Base-by-base conservation (phyloP, 305 asterid species). In the Fraxinus platypoda region DNA sequence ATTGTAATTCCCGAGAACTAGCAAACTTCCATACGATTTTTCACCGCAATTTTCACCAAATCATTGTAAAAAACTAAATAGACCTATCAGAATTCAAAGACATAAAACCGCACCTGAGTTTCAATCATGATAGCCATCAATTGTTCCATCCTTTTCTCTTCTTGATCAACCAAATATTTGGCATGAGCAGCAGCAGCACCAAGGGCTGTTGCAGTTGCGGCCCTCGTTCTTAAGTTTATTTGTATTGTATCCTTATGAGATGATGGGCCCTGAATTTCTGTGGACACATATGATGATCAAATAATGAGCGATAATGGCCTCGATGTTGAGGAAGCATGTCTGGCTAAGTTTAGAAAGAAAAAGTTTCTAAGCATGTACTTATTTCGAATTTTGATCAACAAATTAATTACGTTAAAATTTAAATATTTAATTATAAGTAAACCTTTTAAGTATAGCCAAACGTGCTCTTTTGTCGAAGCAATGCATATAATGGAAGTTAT, bases 131-230 rank as follows among this genome's bases (percentile, higher is more conserved):
- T 85, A 80, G 99, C 90, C 84, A 95, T 80, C 84, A 91, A 83
- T 85, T 88, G 88, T 78, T 91, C 94, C n/a, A 95, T 91, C 83
- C 93, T 91, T 84, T 93, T 92, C 90, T 93, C 98, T 91, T 95
- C 99, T 83, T 93, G 93, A 88, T 91, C 95, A 72, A 98, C 98
- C 93, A 94, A 90, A 88, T 92, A 80, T 84, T 91, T 93, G 37
- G 99, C 97, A 83, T 91, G 94, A 75, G 96, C 98, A 75, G 99
- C 98, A 75, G 97, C 98, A 79, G 91, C 96, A 74, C 94, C 97
- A 57, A 95, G 92, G 54, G 97, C 95, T 3, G 98, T 89, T 70
- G 99, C 98, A 68, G 97, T 89, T 75, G 98, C 97, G 33, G 97
- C 97, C 83, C 96, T 89, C 82, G 86, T 92, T 80, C 96, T 91